Evolutionary conservation across 2,329 filamentous ascomycete genomes (phyloP).

Genomic region (Sporothrix euskadiensis): DNA sequence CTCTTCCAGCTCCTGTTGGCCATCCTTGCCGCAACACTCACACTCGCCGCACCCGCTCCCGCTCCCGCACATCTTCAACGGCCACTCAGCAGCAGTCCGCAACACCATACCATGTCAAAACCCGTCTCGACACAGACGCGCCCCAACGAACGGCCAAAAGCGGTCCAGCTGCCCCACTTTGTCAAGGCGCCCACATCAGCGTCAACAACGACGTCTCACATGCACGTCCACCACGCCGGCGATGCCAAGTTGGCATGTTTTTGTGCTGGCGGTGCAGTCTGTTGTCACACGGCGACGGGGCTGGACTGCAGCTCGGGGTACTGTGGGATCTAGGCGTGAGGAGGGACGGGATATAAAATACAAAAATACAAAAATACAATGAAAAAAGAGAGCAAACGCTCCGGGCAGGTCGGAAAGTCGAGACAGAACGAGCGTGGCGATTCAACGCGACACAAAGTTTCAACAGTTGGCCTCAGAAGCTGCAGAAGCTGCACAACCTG

Average conservation of each 20-base stretch:
- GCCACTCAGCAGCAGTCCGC: not conserved
- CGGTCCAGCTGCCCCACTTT: not conserved
- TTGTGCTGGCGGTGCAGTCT: conserved; percentile 37
- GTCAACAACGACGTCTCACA: not conserved
- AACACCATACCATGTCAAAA: not conserved
- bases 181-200: not conserved
- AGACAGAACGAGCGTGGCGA: too few species aligned
- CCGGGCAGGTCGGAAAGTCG: not conserved
- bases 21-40: not conserved
- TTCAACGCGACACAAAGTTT: too few species aligned
- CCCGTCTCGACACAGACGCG: not conserved
- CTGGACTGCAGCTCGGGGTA: conserved; percentile 37
- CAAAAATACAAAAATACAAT: too few species aligned
- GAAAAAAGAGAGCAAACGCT: not conserved
- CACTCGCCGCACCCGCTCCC: not conserved
- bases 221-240: not conserved
- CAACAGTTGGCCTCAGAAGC: not conserved
- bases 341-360: too few species aligned
- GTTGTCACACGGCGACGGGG: conserved; percentile 35
- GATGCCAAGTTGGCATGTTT: conserved; percentile 34
- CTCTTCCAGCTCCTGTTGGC: not conserved
- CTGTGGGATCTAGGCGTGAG: conserved; percentile 35
- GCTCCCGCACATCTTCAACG: conserved; percentile 2
- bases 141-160: not conserved
- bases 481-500: not conserved